phyloP scores from a whole-genome alignment of 345 rosid genomes.

The Mercurialis annua region DNA sequence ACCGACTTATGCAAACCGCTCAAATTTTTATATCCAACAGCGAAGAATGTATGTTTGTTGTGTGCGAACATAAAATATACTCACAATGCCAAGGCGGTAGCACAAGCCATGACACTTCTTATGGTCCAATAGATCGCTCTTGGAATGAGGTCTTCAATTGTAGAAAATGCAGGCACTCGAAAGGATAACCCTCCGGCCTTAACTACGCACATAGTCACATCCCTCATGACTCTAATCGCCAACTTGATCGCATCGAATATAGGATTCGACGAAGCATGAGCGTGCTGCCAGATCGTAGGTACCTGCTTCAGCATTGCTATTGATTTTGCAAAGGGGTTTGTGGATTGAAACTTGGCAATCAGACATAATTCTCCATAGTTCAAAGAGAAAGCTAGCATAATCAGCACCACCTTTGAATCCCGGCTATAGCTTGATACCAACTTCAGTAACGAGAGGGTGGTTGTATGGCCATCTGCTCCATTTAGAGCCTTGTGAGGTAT shows the following conservation, averaged over 20 bases:
- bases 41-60: too few relatives aligned
- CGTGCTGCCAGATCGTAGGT: slow-evolving; percentile 41
- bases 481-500: slow-evolving; percentile 52
- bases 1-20: too few relatives aligned
- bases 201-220: slow-evolving; percentile 50
- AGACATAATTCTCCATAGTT: slow-evolving; percentile 77
- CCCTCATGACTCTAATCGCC: slow-evolving; percentile 48
- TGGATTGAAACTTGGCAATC: slow-evolving; percentile 58
- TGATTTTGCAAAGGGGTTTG: slow-evolving; percentile 60
- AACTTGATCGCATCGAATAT: slow-evolving; percentile 47
- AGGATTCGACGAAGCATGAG: slow-evolving; percentile 36
- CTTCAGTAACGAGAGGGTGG: slow-evolving; percentile 43
- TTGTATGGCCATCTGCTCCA: slow-evolving; percentile 54
- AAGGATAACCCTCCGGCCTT: slow-evolving; percentile 49
- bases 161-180: slow-evolving; percentile 38
- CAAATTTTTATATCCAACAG: too few relatives aligned
- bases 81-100: slow-evolving; percentile 22
- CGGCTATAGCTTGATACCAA: slow-evolving; percentile 52
- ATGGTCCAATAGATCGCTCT: slow-evolving; percentile 68
- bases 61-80: too few relatives aligned
- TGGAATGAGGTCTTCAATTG: slow-evolving; percentile 45
- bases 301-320: slow-evolving; percentile 62
- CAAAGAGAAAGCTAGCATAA: slow-evolving; percentile 59
- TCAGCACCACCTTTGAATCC: slow-evolving; percentile 64
- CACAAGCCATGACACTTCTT: slow-evolving; percentile 56